These are phyloP conservation scores for Tulasnella sp. DNA, from an alignment of 768 basidiomycete genomes.

Conservation along the genomic window DNA sequence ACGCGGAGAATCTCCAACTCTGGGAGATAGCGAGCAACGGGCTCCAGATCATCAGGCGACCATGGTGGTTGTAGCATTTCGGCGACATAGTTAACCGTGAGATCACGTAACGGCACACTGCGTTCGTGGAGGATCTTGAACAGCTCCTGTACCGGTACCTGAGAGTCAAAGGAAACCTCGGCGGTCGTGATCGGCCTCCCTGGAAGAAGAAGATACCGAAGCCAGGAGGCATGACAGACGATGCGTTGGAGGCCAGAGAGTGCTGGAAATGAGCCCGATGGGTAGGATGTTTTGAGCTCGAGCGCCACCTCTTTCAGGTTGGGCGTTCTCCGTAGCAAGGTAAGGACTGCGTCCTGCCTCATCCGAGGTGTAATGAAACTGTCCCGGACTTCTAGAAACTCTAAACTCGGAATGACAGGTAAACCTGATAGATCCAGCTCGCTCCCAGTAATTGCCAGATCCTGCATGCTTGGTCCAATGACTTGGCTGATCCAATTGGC, in stretches of 20 bases:
- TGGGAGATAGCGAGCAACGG: not conserved
- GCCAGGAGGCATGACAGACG: not conserved
- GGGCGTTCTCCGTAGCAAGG: not conserved
- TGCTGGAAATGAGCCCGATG: not conserved
- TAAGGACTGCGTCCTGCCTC: not conserved
- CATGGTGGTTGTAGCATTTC: not conserved
- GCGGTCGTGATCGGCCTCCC: not conserved
- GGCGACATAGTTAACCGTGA: not conserved
- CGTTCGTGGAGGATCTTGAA: not conserved
- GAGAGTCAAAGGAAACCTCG: not conserved
- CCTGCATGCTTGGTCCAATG: not conserved
- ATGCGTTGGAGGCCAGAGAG: not conserved
- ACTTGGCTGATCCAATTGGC: not conserved
- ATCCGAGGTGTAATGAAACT: not conserved
- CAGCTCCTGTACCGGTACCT: not conserved
- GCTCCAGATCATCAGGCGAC: not conserved
- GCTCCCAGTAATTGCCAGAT: not conserved
- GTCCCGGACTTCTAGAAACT: not conserved
- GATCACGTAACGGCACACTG: not conserved
- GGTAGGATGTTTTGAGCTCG: not conserved
- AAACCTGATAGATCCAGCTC: not conserved
- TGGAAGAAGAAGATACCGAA: not conserved
- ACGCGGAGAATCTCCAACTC: not conserved
- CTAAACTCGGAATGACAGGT: not conserved
- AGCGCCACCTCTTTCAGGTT: conserved; percentile 8